Percentiles rank a stretch among this genome's conserved stretches.
Conservation (phyloP, 768 basidiomycete genomes). For the Calocybe gangraenosa region DNA sequence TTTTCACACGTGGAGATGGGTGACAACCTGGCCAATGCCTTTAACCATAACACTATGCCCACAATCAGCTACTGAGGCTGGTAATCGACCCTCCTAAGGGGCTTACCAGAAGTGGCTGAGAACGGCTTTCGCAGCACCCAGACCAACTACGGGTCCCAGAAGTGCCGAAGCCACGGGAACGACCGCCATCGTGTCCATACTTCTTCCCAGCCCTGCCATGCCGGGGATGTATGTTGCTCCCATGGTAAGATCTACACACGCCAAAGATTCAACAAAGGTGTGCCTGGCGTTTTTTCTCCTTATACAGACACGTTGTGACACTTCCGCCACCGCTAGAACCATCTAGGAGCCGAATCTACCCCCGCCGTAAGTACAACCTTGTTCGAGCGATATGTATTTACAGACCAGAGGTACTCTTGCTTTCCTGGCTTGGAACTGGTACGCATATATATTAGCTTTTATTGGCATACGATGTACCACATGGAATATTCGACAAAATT, state of each 20-base stretch:
- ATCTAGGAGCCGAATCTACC: conserved; percentile 34
- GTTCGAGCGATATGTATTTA: not conserved
- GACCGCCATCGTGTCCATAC: conserved; percentile 33
- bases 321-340: conserved; percentile 40
- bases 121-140: conserved; percentile 36
- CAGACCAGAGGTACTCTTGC: conserved; percentile 32
- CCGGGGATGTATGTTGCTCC: conserved; percentile 37
- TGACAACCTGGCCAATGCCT: conserved; percentile 28
- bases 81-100: not conserved
- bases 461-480: too few relatives aligned
- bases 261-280: not conserved
- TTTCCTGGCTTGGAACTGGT: conserved; percentile 28
- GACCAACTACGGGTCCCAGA: conserved; percentile 35
- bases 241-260: conserved; percentile 27
- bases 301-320: conserved; percentile 30
- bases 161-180: conserved; percentile 35
- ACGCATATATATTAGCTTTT: too few relatives aligned
- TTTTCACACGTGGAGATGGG: not conserved
- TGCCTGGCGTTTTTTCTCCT: not conserved
- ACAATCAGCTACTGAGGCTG: too few relatives aligned
- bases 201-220: conserved; percentile 29
- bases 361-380: not conserved
- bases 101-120: conserved; percentile 33
- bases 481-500: too few relatives aligned
- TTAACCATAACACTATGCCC: conserved; percentile 34